A percentile compares a stretch with the other conserved stretches of the same genome.
phyloP scores from a whole-genome alignment of 1,284 basidiomycete genomes.

The Rhodotorula mucilaginosa region DNA sequence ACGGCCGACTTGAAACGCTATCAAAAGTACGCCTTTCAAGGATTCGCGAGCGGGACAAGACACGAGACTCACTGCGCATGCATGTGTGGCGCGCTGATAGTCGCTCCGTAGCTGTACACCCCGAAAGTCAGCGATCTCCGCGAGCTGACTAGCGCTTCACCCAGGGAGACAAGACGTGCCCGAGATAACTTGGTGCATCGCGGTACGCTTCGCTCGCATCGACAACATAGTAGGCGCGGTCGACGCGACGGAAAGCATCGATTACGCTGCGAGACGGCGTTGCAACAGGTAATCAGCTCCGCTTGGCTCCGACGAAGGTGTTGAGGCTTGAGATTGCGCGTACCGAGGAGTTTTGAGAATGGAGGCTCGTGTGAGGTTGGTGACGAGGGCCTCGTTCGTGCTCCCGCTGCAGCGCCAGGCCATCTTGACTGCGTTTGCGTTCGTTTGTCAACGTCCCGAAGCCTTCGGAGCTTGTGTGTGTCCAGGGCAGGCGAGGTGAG shows the following conservation, averaged over 20 bases:
- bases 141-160: too few species aligned
- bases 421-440: slow-evolving; percentile 54
- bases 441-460: too few species aligned
- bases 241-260: slow-evolving; percentile 69
- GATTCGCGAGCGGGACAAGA: background rate
- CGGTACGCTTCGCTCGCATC: slow-evolving; percentile 62
- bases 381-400: slow-evolving; percentile 68
- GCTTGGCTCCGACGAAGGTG: background rate
- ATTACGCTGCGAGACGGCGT: slow-evolving; percentile 23
- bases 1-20: too few species aligned
- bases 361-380: slow-evolving; percentile 60
- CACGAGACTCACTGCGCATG: slow-evolving; percentile 61
- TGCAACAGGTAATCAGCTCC: background rate
- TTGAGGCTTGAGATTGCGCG: background rate
- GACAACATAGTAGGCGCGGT: slow-evolving; percentile 66
- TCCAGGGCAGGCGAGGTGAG: too few species aligned
- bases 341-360: slow-evolving; percentile 60
- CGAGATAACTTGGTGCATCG: slow-evolving; percentile 70
- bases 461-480: too few species aligned
- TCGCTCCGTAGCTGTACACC: slow-evolving; percentile 67
- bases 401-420: slow-evolving; percentile 74
- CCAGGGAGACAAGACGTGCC: background rate
- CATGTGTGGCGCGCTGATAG: slow-evolving; percentile 90
- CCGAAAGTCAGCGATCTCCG: too few species aligned
- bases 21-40: background rate